Conservation (phyloP, 129 eudicot species). For the Tagetes erecta region DNA sequence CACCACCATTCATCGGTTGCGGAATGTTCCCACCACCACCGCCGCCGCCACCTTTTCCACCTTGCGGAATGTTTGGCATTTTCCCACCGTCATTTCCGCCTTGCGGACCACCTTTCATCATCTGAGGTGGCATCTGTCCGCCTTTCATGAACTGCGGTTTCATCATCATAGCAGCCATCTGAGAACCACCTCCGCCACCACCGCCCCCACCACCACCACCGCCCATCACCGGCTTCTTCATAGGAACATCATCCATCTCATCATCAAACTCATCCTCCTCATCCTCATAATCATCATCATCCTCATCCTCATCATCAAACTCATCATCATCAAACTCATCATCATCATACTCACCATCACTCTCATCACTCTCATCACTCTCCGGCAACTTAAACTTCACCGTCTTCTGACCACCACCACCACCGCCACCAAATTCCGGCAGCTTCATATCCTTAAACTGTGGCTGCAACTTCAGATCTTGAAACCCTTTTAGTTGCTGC, state of each 20-base stretch:
- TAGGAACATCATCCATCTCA: constrained; percentile 31
- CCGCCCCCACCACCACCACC: constrained; percentile 37
- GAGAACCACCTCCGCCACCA: constrained; percentile 41
- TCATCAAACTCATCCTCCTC: constrained; percentile 32
- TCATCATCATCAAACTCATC: constrained; percentile 35
- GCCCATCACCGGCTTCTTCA: constrained; percentile 38
- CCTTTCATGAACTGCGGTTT: constrained; percentile 35
- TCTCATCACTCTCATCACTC: constrained; percentile 30
- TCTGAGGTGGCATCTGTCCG: constrained; percentile 38
- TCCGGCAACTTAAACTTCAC: constrained; percentile 43
- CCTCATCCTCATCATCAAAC: constrained; percentile 43
- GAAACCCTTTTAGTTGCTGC: constrained; percentile 48
- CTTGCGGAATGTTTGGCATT: constrained; percentile 26
- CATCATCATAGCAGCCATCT: constrained; percentile 65
- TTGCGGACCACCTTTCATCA: constrained; percentile 46
- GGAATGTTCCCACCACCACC: constrained; percentile 37
- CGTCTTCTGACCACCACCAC: constrained; percentile 25
- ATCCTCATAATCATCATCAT: constrained; percentile 35
- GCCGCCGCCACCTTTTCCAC: constrained; percentile 43
- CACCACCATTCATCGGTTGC: constrained; percentile 24
- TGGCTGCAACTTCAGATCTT: constrained; percentile 43
- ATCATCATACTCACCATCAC: constrained; percentile 16
- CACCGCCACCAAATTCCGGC: constrained; percentile 27
- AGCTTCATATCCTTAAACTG: constrained; percentile 49
- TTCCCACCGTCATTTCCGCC: constrained; percentile 43